Evolutionary conservation across 257 asterid genomes (phyloP).

Genomic region (Anisodus acutangulus): DNA sequence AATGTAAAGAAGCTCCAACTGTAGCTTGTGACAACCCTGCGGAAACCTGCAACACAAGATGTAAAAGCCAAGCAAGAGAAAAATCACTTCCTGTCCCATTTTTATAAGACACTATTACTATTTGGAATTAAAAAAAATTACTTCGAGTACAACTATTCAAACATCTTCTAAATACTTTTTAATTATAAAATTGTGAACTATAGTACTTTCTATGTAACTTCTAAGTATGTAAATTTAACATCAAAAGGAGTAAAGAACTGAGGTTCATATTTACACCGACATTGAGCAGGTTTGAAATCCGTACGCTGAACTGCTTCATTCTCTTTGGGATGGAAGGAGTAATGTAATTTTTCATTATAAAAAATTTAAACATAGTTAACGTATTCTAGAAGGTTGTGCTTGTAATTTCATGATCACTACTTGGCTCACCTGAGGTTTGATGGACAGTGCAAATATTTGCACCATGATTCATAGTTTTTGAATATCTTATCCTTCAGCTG

Average conservation of each 20-base stretch:
- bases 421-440: conserved; percentile 75
- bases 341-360: not conserved
- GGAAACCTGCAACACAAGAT: conserved; percentile 61
- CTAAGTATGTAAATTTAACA: not conserved
- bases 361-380: no score
- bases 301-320: conserved; percentile 12
- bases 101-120: not conserved
- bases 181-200: not conserved
- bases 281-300: not conserved
- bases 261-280: not conserved
- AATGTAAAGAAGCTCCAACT: conserved; percentile 88
- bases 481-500: conserved; percentile 69
- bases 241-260: conserved; percentile 19
- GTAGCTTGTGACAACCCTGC: conserved; percentile 62
- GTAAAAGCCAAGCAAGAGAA: conserved; percentile 24
- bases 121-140: not conserved
- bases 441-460: conserved; percentile 71
- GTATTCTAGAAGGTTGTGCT: conserved; percentile 8
- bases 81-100: not conserved
- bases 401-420: conserved; percentile 27
- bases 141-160: not conserved
- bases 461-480: conserved; percentile 91
- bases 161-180: not conserved
- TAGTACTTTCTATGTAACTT: not conserved
- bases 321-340: not conserved